Conservation (phyloP, 202 grass and related monocot genomes). For the Panicum hallii region DNA sequence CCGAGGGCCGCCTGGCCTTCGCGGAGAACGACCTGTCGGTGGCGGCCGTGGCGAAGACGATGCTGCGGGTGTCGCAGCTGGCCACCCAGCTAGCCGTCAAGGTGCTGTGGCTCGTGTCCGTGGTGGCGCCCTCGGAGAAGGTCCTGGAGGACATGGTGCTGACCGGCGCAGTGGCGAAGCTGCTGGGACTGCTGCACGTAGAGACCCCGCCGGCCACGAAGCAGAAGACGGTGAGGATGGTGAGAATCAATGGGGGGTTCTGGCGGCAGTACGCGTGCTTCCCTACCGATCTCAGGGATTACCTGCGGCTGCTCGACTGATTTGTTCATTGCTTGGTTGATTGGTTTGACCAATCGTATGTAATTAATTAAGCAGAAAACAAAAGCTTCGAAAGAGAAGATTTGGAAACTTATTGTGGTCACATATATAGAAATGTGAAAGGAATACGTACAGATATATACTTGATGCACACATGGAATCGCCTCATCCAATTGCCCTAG, state of each 20-base stretch:
- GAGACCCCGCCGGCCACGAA: constrained; percentile 65
- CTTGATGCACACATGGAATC: not conserved
- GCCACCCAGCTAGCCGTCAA: constrained; percentile 76
- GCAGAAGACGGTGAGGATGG: constrained; percentile 69
- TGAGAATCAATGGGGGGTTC: constrained; percentile 59
- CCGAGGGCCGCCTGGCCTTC: constrained; percentile 73
- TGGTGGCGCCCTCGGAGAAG: constrained; percentile 61
- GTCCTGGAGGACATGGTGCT: constrained; percentile 84
- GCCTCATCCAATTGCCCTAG: not conserved
- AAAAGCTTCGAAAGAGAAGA: constrained; percentile 11
- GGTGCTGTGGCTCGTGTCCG: constrained; percentile 74
- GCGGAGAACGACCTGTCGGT: constrained; percentile 73
- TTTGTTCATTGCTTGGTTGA: constrained; percentile 7
- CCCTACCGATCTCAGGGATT: constrained; percentile 63
- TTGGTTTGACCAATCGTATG: not conserved
- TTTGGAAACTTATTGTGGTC: not conserved
- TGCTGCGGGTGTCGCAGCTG: constrained; percentile 71
- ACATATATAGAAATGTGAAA: not conserved
- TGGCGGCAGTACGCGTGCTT: constrained; percentile 85
- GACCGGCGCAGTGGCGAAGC: constrained; percentile 69
- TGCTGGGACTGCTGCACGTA: constrained; percentile 71
- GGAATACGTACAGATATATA: not conserved
- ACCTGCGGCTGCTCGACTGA: constrained; percentile 56
- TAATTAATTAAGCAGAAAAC: constrained; percentile 24
- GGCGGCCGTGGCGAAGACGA: constrained; percentile 64